These are phyloP conservation scores for Ophiostoma sp. DNA, from an alignment of 2,329 filamentous ascomycete genomes.

Conservation along the genomic window DNA sequence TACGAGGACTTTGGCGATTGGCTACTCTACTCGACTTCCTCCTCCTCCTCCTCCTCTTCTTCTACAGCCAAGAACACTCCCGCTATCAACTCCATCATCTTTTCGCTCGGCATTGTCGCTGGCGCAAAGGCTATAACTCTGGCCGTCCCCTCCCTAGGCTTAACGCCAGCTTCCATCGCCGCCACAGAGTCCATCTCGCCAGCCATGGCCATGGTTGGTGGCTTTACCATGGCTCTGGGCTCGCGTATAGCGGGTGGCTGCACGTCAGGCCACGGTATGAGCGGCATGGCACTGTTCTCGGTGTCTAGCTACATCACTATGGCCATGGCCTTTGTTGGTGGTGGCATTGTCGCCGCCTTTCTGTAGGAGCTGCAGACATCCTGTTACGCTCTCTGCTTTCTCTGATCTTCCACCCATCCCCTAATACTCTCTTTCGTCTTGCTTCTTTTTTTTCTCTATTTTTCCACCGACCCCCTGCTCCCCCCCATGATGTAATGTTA, in stretches of 20 bases:
- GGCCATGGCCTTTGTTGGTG: slow-evolving; percentile 51
- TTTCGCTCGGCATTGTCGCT: slow-evolving; percentile 34
- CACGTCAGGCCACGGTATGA: slow-evolving; percentile 64
- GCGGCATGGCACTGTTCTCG: slow-evolving; percentile 58
- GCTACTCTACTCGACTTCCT: slow-evolving; percentile 35
- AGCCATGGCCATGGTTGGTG: slow-evolving; percentile 45
- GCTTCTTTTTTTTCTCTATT: not conserved
- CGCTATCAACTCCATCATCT: slow-evolving; percentile 30
- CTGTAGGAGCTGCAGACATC: slow-evolving; percentile 9
- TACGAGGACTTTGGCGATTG: slow-evolving; percentile 57
- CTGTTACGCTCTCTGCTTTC: not conserved
- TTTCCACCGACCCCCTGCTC: not conserved
- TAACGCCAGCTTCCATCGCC: slow-evolving; percentile 22
- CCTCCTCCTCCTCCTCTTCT: not conserved
- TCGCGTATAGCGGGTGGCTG: slow-evolving; percentile 60
- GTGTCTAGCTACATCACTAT: slow-evolving; percentile 59
- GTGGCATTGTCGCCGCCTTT: slow-evolving; percentile 28
- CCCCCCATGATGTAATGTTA: not conserved
- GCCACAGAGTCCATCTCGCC: slow-evolving; percentile 33
- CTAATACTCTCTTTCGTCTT: not conserved
- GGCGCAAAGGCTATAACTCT: slow-evolving; percentile 14
- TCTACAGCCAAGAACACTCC: slow-evolving; percentile 18
- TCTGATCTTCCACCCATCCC: no score
- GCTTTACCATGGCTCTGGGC: slow-evolving; percentile 53
- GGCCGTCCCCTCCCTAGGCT: slow-evolving; percentile 18